phyloP scores from a whole-genome alignment of 768 basidiomycete species.

The Trametes cubensis region DNA sequence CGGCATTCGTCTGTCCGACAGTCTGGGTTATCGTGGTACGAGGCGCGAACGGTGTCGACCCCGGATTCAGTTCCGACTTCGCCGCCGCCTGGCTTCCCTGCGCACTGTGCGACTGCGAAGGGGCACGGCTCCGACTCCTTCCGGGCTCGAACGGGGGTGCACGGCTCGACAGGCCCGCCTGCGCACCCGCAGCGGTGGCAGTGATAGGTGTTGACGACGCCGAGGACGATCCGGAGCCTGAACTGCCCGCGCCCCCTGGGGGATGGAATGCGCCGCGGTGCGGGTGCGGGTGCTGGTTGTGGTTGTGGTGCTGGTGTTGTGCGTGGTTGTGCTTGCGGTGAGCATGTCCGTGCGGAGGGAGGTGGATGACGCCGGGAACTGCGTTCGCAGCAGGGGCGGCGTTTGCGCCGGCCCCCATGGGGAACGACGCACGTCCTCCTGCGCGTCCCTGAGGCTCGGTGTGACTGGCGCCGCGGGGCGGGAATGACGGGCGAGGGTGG shows the following conservation, averaged over 20 bases:
- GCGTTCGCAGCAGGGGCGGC: constrained; percentile 4
- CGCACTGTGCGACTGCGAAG: constrained; percentile 12
- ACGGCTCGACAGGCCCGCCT: constrained; percentile 52
- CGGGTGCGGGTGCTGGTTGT: constrained; percentile 21
- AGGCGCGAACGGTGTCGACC: constrained; percentile 32
- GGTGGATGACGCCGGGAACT: constrained; percentile 33
- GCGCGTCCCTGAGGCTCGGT: constrained; percentile 24
- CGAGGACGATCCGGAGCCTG: constrained; percentile 26
- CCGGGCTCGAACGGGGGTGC: constrained; percentile 59
- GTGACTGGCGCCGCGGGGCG: constrained; percentile 8
- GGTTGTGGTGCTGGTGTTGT: constrained; percentile 4
- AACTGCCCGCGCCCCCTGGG: constrained; percentile 6
- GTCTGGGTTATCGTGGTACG: constrained; percentile 19
- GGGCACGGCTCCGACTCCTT: constrained; percentile 13
- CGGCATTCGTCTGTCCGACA: neutral
- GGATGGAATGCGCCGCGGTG: constrained; percentile 21
- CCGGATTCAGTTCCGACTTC: constrained; percentile 34
- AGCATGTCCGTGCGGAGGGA: constrained; percentile 13
- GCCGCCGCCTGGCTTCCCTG: constrained; percentile 3
- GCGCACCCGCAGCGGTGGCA: constrained; percentile 8
- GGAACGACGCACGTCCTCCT: constrained; percentile 18
- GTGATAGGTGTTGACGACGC: constrained; percentile 18
- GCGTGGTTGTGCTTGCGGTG: constrained; percentile 14
- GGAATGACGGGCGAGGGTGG: constrained; percentile 16
- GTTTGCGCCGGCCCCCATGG: constrained; percentile 8